These are phyloP conservation scores for Brasilioporus rufonigricans DNA, from an alignment of 768 basidiomycete species.

Conservation along the genomic window DNA sequence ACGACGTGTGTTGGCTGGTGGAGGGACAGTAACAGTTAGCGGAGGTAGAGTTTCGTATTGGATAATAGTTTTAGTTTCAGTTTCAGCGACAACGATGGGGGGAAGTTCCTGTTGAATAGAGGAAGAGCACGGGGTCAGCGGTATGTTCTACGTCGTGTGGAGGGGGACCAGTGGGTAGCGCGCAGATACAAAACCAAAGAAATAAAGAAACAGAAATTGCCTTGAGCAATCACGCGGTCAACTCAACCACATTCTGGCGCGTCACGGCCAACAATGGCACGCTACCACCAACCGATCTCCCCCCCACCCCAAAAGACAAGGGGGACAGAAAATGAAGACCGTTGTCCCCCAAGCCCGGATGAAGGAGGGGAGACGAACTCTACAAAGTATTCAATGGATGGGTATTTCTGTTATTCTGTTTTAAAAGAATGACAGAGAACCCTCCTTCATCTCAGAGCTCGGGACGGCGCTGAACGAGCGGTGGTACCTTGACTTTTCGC, in stretches of 20 bases:
- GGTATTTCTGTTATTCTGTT: constrained; percentile 23
- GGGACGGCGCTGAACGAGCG: constrained; percentile 79
- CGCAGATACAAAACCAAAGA: constrained; percentile 16
- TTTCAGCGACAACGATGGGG: constrained; percentile 42
- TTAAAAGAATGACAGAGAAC: constrained; percentile 37
- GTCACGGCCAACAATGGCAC: constrained; percentile 22
- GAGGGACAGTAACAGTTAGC: constrained; percentile 66
- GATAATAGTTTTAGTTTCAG: constrained; percentile 64
- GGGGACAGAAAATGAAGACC: constrained; percentile 69
- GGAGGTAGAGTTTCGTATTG: constrained; percentile 48
- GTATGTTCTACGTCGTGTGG: constrained; percentile 24
- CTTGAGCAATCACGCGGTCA: constrained; percentile 29
- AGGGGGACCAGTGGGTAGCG: constrained; percentile 39
- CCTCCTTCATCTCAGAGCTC: constrained; percentile 96
- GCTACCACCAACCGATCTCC: constrained; percentile 36
- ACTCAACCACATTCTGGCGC: constrained; percentile 29
- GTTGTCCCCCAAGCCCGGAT: constrained; percentile 90
- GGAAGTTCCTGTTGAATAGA: constrained; percentile 40
- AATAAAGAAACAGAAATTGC: constrained; percentile 33
- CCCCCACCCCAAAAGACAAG: constrained; percentile 51
- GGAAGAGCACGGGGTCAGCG: constrained; percentile 34
- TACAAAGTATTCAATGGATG: constrained; percentile 48
- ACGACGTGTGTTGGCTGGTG: constrained; percentile 75
- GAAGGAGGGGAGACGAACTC: constrained; percentile 83
- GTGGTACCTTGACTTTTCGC: constrained; percentile 90